Percentiles rank a stretch among this genome's conserved stretches.
These are phyloP conservation scores for Peniophora sp. DNA, from an alignment of 1,284 basidiomycete species.

Conservation along the genomic window DNA sequence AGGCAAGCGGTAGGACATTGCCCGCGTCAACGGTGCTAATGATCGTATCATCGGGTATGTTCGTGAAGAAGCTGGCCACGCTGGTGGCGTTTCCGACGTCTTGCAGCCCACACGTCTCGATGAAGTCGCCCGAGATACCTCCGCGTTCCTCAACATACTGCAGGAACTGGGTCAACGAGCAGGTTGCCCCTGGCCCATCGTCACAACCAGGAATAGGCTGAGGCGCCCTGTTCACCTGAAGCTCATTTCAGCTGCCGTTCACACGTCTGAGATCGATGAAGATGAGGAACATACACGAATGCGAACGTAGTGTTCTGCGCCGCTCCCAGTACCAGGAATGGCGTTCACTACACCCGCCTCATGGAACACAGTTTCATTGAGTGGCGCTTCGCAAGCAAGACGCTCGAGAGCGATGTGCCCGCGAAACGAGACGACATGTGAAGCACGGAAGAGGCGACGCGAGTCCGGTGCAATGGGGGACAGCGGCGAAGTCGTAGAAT, in stretches of 20 bases:
- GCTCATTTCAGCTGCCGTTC: background rate
- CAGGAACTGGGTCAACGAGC: slow-evolving; percentile 25
- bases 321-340: slow-evolving; percentile 7
- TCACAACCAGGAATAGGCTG: slow-evolving; percentile 29
- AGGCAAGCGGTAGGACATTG: background rate
- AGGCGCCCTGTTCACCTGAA: slow-evolving; percentile 29
- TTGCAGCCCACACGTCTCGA: slow-evolving; percentile 26
- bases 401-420: slow-evolving; percentile 34
- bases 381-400: slow-evolving; percentile 21
- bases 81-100: slow-evolving; percentile 23
- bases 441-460: slow-evolving; percentile 27
- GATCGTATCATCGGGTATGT: slow-evolving; percentile 7
- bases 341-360: slow-evolving; percentile 10
- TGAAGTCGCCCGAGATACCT: slow-evolving; percentile 26
- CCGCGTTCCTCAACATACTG: slow-evolving; percentile 21
- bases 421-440: slow-evolving; percentile 30
- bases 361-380: slow-evolving; percentile 12
- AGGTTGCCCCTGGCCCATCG: slow-evolving; percentile 28
- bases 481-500: slow-evolving; percentile 29
- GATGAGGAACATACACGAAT: slow-evolving; percentile 19
- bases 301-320: slow-evolving; percentile 23
- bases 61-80: slow-evolving; percentile 15
- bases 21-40: background rate
- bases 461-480: slow-evolving; percentile 21
- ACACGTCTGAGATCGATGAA: background rate